Evolutionary conservation across 805 yeast species (phyloP), one percentile per base, ranked within the genome.

Genomic region (Cyberlindnera xylosilytica): DNA sequence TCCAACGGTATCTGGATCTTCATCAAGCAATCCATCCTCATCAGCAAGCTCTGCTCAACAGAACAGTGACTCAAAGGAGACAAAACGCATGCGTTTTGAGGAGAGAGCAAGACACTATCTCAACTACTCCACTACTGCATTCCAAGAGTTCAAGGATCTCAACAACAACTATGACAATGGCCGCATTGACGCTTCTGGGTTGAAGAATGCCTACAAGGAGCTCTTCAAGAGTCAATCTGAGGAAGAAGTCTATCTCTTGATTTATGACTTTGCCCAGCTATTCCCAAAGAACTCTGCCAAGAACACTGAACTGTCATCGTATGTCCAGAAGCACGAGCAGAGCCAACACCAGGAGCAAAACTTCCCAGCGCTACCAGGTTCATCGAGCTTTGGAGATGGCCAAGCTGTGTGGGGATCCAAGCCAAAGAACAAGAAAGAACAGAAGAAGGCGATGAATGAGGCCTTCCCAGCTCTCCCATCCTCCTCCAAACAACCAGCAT

Each of bases 61-160:
- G 18, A 67, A 63, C 20, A 56, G 51, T n/a, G 77, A 73, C 41
- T 62, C 78, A 4, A 37, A 49, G 17, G 62, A 61, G 22, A 60
- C 73, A 1, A 84, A 78, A 51, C 73, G 68, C 47, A 64, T 72
- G 57, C 73, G 96, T 51, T 70, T 88, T 22, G 91, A 85, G 49
- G 95, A 87, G 59, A 71, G 96, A 56, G 96, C 96, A 1, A 81
- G 83, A 58, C 89, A 85, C 60, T 86, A 87, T 58, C 63, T 86
- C 39, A 71, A 77, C 39, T 79, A 82, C 51, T 70, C 80, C 22
- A 60, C 61, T 11, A 60, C 63, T 6, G 68, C 68, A 8, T 69
- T 81, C 49, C 66, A 67, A 8, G 56, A 65, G 39, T 88, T 87
- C 59, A 57, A 63, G 20, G 60, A 63, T 1, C 46, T 76, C 12